Evolutionary conservation across 2,329 filamentous ascomycete species (phyloP), one percentile per base, ranked within the genome.

Genomic region (Trematosphaeria pertusa): DNA sequence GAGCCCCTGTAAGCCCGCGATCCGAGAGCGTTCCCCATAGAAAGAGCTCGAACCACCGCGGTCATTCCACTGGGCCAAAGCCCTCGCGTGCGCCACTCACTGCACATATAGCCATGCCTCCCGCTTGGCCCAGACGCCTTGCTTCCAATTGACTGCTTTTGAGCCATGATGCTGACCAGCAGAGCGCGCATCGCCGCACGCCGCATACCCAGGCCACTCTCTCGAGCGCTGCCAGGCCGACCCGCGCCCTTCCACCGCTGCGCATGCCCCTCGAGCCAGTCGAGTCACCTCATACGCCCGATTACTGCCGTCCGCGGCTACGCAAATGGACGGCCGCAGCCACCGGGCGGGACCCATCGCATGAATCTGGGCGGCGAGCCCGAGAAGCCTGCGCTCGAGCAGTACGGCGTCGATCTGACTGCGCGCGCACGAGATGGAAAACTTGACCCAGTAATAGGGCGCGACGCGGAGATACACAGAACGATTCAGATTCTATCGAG

Each of bases 401-500:
- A 96, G 71, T 99, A 87, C 65, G 94, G 94, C 47, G 80, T 97
- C 50, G 93, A 99, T 69, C 78, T 99, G 42, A 97, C 94, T 1
- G 88, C 85, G 10, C 84, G 84, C 62, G 94, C 94, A 15, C 89
- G 83, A 69, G 87, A 88, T 37, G 94, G 94, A 31, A 97, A 96
- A 68, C 81, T 99, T 3, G 94, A 99, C 65, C 94, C 94, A 0
- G 93, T 97, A 11, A 97, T 99, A 65, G 94, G 94, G 15, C 83
- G 94, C 70, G 92, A 97, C 62, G 79, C 84, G 4, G 94, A 97
- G 70, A 96, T 97, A 41, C 90, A 96, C 65, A 82, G 94, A 38
- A 96, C 92, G 0, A 97, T 97, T 49, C 94, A 97, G 65, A 88
- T 99, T 9, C 75, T 99, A 1, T 97, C 92, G 12, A 81, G 94